These are phyloP conservation scores for Penicillium thymicola DNA, from an alignment of 2,329 filamentous ascomycete species.

Conservation along the genomic window DNA sequence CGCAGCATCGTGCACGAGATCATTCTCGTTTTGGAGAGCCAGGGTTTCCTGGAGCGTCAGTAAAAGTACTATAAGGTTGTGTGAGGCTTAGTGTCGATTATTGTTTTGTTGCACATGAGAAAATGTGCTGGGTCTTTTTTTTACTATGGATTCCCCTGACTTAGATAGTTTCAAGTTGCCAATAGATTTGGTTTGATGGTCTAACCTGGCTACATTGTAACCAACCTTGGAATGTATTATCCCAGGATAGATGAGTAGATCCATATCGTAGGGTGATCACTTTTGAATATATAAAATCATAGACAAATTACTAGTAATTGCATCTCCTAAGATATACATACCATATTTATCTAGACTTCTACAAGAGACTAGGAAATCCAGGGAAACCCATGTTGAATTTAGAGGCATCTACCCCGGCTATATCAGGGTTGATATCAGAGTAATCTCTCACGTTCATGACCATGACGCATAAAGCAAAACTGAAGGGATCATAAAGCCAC, in stretches of 20 bases:
- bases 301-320: background rate
- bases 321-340: no score
- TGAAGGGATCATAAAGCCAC: background rate
- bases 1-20: conserved; percentile 96
- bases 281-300: background rate
- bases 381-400: conserved; percentile 13
- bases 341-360: background rate
- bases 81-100: conserved; percentile 15
- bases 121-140: conserved; percentile 17
- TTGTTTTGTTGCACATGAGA: conserved; percentile 20
- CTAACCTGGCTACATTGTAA: background rate
- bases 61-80: conserved; percentile 18
- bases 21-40: conserved; percentile 82
- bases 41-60: conserved; percentile 74
- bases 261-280: background rate
- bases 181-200: conserved; percentile 8
- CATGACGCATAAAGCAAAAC: conserved; percentile 7
- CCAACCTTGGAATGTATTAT: background rate
- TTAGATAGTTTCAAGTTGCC: conserved; percentile 14
- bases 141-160: conserved; percentile 24
- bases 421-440: conserved; percentile 1
- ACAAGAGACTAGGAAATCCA: background rate
- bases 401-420: conserved; percentile 7
- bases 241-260: background rate
- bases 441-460: conserved; percentile 10